Conservation (phyloP, 2,329 filamentous ascomycete genomes). For the Fusarium napiforme region DNA sequence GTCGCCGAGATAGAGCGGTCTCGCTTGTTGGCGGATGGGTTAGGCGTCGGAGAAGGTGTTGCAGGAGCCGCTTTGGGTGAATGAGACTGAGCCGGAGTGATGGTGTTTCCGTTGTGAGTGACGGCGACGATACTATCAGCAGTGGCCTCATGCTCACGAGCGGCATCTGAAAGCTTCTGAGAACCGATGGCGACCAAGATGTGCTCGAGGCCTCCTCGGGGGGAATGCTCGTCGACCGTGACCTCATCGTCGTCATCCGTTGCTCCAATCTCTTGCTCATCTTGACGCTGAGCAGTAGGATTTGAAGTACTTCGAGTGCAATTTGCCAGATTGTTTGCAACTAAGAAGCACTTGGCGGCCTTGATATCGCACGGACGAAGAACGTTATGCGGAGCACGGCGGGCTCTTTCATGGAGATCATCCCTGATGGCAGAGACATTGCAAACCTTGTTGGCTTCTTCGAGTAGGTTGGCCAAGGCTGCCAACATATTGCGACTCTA, state of each 20-base stretch:
- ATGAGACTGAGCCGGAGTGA: not conserved
- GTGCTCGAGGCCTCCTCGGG: not conserved
- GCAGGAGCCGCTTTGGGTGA: not conserved
- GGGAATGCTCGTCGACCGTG: not conserved
- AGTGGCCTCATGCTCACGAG: not conserved
- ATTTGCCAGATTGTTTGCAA: not conserved
- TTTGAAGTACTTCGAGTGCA: not conserved
- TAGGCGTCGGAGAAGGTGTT: not conserved
- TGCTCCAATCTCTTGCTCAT: not conserved
- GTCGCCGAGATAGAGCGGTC: not conserved
- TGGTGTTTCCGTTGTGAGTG: not conserved
- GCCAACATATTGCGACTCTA: slow-evolving; percentile 2
- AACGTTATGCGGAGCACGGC: too few relatives aligned
- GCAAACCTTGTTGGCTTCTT: not conserved
- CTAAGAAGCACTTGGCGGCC: not conserved
- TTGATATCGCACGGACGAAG: slow-evolving; percentile 2
- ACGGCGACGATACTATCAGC: not conserved
- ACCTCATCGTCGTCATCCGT: not conserved
- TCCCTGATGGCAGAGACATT: not conserved
- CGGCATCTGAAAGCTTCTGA: not conserved
- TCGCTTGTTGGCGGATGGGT: not conserved
- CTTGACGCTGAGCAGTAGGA: not conserved
- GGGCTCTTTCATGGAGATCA: not conserved
- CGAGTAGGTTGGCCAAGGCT: not conserved
- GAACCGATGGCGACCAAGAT: not conserved